Evolutionary conservation across 352 stramenopile genomes (phyloP).

Genomic region (Phytophthora cactorum): DNA sequence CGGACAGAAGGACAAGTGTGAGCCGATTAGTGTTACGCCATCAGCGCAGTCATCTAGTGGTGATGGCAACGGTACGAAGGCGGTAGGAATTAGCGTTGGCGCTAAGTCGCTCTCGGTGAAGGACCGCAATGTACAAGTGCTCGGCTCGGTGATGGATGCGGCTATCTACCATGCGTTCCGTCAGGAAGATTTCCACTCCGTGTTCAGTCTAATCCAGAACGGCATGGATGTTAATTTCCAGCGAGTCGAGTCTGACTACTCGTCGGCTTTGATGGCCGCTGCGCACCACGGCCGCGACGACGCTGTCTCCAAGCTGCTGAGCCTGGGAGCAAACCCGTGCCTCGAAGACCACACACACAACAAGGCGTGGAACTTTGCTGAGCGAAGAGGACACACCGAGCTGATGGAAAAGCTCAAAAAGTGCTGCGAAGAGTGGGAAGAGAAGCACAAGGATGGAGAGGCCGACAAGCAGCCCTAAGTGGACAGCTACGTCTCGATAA

Average conservation of each 20-base stretch:
- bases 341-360: constrained; percentile 59
- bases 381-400: constrained; percentile 65
- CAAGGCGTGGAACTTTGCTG: constrained; percentile 75
- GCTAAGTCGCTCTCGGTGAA: constrained; percentile 62
- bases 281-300: constrained; percentile 85
- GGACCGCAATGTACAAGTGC: constrained; percentile 77
- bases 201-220: constrained; percentile 83
- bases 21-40: constrained; percentile 34
- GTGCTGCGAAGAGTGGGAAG: constrained; percentile 66
- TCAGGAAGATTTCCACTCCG: constrained; percentile 78
- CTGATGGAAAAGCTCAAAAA: constrained; percentile 80
- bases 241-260: constrained; percentile 77
- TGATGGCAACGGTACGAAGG: constrained; percentile 10
- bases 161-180: constrained; percentile 84
- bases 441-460: constrained; percentile 29
- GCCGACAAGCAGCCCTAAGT: constrained; percentile 20
- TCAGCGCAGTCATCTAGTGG: constrained; percentile 11
- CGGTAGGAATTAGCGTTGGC: constrained; percentile 15
- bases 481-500: not conserved
- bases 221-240: constrained; percentile 90
- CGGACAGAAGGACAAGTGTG: constrained; percentile 70
- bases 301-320: constrained; percentile 64
- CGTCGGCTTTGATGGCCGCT: constrained; percentile 78
- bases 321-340: constrained; percentile 68
- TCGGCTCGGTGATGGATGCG: constrained; percentile 85